Evolutionary conservation across 768 basidiomycete genomes (phyloP), one percentile per base, ranked within the genome.

Genomic region (Clitopilus hobsonii): DNA sequence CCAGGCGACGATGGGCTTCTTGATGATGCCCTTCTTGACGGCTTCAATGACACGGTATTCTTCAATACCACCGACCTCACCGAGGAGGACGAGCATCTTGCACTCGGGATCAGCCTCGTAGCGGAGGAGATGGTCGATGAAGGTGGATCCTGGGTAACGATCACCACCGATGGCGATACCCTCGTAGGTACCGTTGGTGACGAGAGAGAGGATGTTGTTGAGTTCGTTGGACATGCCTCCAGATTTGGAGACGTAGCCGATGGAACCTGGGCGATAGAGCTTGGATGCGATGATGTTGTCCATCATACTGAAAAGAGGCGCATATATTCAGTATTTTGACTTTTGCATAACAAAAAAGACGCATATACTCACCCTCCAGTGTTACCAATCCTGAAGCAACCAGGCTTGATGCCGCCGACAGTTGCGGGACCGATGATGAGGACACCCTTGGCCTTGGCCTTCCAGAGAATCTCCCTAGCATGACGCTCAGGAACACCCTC

Each of bases 151-250:
- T 30, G 96, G 97, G 79, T 98, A 98, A 56, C 97, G 91, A 71
- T 99, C 97, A 76, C 97, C 97, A 69, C 97, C 97, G 63, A 99
- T 99, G 70, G 96, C 97, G 68, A 99, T 95, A 80, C 97, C 97
- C 81, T 99, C 97, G 77, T 98, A 99, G 59, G 94, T 96, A 63
- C 97, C 97, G 76, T 99, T 95, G 67, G 96, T 98, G 61, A 80
- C 82, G 69, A 96, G 83, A 20, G 94, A 94, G 59, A 99, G 87
- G 71, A 99, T 99, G 81, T 98, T 99, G 89, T 99, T 98, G 66
- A 99, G 79, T 74, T 99, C 96, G 79, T 98, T 98, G 65, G 96
- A 98, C 96, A 99, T 99, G 72, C 96, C 96, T 63, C 96, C 96
- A 6, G 95, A 98, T 78, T 99, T 99, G 72, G 94, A 97, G 68